phyloP scores from a whole-genome alignment of 257 asterid genomes.

The Rehmannia glutinosa region DNA sequence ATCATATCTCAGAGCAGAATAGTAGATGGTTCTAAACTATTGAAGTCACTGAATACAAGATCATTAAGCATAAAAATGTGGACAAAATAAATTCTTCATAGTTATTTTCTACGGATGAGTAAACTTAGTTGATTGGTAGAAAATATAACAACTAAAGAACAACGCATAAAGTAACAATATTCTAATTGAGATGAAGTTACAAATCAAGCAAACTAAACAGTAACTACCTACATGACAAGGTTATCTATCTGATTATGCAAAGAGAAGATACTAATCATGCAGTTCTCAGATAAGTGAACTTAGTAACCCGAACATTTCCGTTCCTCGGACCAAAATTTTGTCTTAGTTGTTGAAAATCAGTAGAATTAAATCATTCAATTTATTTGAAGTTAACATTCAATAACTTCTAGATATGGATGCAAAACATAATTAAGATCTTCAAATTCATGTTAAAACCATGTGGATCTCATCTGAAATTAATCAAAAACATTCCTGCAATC shows the following conservation, averaged over 20 bases:
- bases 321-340: not conserved
- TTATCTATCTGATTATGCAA: not conserved
- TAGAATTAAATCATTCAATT: not conserved
- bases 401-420: not conserved
- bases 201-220: not conserved
- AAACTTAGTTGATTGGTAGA: too few species aligned
- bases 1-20: not conserved
- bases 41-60: not conserved
- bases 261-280: not conserved
- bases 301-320: not conserved
- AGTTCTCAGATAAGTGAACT: not conserved
- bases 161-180: not conserved
- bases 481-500: not conserved
- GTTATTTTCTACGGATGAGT: not conserved
- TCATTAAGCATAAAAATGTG: not conserved
- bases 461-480: conserved; percentile 13
- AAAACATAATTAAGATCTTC: not conserved
- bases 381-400: not conserved
- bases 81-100: not conserved
- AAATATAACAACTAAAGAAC: too few species aligned
- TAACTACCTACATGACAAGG: not conserved
- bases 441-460: not conserved
- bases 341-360: not conserved
- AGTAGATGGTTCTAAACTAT: not conserved
- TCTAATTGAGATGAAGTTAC: not conserved